These are phyloP conservation scores for Lepidium sativum DNA, from an alignment of 345 rosid genomes.

Conservation along the genomic window DNA sequence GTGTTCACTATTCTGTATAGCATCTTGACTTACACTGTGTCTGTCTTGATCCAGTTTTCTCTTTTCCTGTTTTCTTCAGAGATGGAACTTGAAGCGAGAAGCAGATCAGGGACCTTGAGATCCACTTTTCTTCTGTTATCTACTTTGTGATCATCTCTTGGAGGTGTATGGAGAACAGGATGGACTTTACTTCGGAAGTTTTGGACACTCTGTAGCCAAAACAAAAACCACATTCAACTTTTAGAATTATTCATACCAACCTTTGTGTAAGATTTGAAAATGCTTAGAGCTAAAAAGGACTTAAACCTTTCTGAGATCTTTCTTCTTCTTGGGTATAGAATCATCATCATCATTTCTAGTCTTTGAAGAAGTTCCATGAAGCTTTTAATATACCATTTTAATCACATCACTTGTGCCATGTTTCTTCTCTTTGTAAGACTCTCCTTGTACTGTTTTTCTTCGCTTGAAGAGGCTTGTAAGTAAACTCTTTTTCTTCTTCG, in stretches of 20 bases:
- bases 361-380: background rate
- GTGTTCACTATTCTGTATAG: background rate
- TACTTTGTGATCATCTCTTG: background rate
- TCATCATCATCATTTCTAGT: background rate
- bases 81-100: background rate
- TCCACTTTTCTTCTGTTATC: background rate
- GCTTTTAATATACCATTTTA: background rate
- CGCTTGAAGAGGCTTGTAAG: conserved; percentile 8
- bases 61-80: background rate
- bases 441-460: background rate
- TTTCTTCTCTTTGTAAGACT: conserved; percentile 13
- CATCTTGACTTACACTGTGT: conserved; percentile 22
- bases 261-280: background rate
- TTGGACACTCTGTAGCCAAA: conserved; percentile 15
- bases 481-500: background rate
- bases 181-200: conserved; percentile 22
- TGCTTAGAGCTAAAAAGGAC: background rate
- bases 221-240: background rate
- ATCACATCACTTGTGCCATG: background rate
- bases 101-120: background rate
- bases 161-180: conserved; percentile 16
- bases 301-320: conserved; percentile 20
- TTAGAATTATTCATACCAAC: background rate
- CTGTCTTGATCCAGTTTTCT: conserved; percentile 29
- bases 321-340: conserved; percentile 9